phyloP scores from a whole-genome alignment of 2,329 filamentous ascomycete genomes.

The Clarireedia monteithiana region DNA sequence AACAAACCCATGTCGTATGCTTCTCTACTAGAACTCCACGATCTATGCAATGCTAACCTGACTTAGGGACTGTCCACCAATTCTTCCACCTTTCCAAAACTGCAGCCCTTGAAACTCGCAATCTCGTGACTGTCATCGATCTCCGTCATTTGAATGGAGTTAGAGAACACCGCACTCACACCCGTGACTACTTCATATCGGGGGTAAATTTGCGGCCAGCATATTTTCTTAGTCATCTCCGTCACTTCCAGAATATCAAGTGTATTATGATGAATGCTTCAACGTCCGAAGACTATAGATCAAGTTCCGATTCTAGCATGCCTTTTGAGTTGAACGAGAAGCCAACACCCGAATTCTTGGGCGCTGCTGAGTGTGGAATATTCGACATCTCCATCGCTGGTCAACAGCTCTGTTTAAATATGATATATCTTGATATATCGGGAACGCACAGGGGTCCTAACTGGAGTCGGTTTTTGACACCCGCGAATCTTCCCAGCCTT shows the following conservation, averaged over 20 bases:
- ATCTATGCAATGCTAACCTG: background rate
- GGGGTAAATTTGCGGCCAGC: background rate
- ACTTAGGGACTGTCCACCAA: background rate
- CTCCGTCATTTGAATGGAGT: background rate
- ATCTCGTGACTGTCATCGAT: conserved; percentile 1
- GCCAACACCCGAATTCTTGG: background rate
- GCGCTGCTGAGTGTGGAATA: background rate
- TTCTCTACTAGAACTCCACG: background rate
- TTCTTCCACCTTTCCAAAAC: background rate
- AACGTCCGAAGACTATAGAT: background rate
- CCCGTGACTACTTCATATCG: background rate
- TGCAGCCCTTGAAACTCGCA: conserved; percentile 22
- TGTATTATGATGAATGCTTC: background rate
- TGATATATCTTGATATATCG: conserved; percentile 20
- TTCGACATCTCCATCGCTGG: background rate
- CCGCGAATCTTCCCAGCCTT: conserved; percentile 28
- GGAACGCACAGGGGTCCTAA: conserved; percentile 4
- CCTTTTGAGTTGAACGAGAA: background rate
- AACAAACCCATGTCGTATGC: conserved; percentile 12
- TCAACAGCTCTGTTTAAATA: background rate
- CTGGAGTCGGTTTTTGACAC: conserved; percentile 30
- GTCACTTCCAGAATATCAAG: background rate
- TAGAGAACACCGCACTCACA: background rate
- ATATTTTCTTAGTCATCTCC: background rate
- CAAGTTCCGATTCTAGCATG: background rate